A percentile compares a stretch with the other conserved stretches of the same genome.
Evolutionary conservation across 352 stramenopile genomes (phyloP).

Genomic region (Phytophthora tentaculata): DNA sequence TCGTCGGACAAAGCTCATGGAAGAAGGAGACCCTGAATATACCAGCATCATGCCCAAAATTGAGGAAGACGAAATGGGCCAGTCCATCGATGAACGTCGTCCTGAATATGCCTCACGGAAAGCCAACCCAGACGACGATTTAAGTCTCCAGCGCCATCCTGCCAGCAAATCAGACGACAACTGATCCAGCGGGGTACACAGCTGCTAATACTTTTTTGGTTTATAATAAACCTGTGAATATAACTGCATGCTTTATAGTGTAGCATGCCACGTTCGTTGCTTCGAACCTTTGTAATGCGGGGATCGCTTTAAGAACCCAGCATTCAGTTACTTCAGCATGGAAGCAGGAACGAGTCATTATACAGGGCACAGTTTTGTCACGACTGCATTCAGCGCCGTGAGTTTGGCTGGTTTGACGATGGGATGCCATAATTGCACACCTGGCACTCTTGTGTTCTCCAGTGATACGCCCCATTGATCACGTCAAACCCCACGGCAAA

Average conservation of each 20-base stretch:
- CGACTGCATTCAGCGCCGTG: constrained; percentile 35
- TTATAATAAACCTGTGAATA: constrained; percentile 4
- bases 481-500: constrained; percentile 86
- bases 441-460: constrained; percentile 79
- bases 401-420: constrained; percentile 54
- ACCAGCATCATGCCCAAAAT: constrained; percentile 8
- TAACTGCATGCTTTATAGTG: constrained; percentile 12
- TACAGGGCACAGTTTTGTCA: not conserved
- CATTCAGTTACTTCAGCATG: not conserved
- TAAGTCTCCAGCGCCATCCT: not conserved
- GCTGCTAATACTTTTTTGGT: not conserved
- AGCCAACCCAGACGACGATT: not conserved
- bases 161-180: too few species aligned
- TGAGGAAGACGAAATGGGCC: constrained; percentile 8
- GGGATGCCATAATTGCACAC: constrained; percentile 82
- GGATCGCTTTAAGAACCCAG: too few species aligned
- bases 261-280: not conserved
- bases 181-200: not conserved
- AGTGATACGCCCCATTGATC: constrained; percentile 81
- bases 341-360: not conserved
- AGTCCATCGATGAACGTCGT: not conserved
- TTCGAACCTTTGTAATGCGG: constrained; percentile 8
- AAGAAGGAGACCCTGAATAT: constrained; percentile 5
- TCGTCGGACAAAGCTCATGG: constrained; percentile 35
- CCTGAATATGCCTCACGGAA: not conserved